Percentiles rank a stretch among this genome's conserved stretches.
Conservation (phyloP, 257 asterid species). For the Gentiana dahurica region DNA sequence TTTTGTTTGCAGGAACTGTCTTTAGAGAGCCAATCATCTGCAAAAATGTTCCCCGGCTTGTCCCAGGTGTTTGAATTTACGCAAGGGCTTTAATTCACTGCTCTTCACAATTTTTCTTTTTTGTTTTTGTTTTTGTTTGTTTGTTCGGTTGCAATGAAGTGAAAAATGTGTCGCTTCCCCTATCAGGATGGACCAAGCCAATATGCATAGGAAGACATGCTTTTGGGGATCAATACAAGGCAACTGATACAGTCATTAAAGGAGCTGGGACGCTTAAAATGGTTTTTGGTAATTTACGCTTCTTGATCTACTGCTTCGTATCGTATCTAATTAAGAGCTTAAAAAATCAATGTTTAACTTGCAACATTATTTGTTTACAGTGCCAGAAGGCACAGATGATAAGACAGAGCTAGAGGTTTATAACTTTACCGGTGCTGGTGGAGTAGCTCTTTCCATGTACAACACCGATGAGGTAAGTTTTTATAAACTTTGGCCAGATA, state of each 20-base stretch:
- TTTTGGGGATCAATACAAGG: conserved; percentile 94
- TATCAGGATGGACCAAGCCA: conserved; percentile 91
- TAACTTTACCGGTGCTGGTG: conserved; percentile 94
- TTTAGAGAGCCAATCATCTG: conserved; percentile 95
- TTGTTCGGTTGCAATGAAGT: conserved; percentile 2
- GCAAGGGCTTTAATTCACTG: background rate
- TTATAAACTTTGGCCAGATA: background rate
- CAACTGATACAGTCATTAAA: conserved; percentile 86
- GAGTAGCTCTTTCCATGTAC: conserved; percentile 97
- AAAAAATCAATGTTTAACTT: background rate
- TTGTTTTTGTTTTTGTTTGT: background rate
- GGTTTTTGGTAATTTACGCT: conserved; percentile 60
- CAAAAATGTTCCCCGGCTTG: conserved; percentile 88
- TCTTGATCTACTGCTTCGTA: background rate
- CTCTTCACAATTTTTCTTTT: too few species aligned
- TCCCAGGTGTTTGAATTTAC: conserved; percentile 47
- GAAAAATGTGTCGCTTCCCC: conserved; percentile 7
- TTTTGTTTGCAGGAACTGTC: conserved; percentile 61
- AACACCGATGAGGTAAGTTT: conserved; percentile 94
- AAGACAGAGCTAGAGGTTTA: conserved; percentile 73
- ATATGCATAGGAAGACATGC: conserved; percentile 99
- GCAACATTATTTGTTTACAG: conserved; percentile 25
- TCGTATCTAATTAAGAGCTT: background rate
- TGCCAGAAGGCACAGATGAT: conserved; percentile 78
- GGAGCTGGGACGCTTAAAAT: conserved; percentile 94